A percentile compares a stretch with the other conserved stretches of the same genome.
phyloP scores from a whole-genome alignment of 2,329 filamentous ascomycete genomes.

The Cytospora paraplurivora region DNA sequence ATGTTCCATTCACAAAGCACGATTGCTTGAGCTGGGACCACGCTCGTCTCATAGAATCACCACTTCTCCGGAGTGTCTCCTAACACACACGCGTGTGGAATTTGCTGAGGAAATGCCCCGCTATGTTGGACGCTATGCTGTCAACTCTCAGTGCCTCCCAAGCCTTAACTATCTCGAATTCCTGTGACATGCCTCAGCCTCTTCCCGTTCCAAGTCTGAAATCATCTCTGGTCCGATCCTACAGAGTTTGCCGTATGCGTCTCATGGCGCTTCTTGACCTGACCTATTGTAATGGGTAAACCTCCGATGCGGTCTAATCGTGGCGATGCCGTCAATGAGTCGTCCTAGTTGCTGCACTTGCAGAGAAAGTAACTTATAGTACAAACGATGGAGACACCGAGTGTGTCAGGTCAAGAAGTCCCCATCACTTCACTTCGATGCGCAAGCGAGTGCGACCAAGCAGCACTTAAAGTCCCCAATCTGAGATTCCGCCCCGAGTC shows the following conservation, averaged over 20 bases:
- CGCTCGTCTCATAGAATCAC: neutral
- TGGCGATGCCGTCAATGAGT: neutral
- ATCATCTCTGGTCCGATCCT: neutral
- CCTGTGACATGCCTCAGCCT: neutral
- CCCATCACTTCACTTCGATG: neutral
- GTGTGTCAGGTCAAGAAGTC: neutral
- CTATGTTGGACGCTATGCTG: slow-evolving; percentile 3
- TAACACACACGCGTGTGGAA: neutral
- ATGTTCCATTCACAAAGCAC: neutral
- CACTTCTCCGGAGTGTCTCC: neutral
- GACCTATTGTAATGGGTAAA: neutral
- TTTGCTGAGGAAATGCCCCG: neutral
- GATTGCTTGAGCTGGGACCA: neutral
- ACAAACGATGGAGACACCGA: neutral
- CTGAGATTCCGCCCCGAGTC: neutral
- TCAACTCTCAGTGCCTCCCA: neutral
- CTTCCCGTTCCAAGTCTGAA: neutral
- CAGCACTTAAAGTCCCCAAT: neutral
- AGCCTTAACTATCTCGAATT: neutral
- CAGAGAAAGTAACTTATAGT: neutral
- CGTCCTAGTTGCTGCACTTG: neutral
- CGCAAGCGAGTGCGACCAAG: neutral
- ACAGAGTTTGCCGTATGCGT: neutral
- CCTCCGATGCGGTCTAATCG: neutral
- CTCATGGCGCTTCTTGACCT: neutral